Conservation (phyloP, 2,329 filamentous ascomycete genomes). For the Podosphaera aphanis region DNA sequence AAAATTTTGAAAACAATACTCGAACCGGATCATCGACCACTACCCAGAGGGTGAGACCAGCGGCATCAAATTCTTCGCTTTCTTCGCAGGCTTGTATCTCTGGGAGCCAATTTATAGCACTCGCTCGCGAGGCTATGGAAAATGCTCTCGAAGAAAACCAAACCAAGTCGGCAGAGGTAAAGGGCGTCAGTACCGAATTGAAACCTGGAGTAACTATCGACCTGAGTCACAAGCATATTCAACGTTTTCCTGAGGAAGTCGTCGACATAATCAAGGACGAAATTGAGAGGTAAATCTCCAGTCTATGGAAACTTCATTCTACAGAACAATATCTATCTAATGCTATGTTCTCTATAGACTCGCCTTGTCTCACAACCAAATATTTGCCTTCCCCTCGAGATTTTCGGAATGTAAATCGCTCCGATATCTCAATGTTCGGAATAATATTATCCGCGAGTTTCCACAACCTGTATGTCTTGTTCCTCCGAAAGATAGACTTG, state of each 20-base stretch:
- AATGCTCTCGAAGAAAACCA: slow-evolving; percentile 41
- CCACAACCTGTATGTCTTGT: slow-evolving; percentile 31
- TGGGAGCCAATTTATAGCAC: slow-evolving; percentile 37
- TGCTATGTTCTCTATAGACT: slow-evolving; percentile 25
- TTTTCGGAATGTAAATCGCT: slow-evolving; percentile 57
- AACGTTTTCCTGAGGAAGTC: slow-evolving; percentile 19
- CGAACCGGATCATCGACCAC: slow-evolving; percentile 17
- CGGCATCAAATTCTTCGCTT: slow-evolving; percentile 20
- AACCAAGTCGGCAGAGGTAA: slow-evolving; percentile 35
- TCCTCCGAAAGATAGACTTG: not conserved
- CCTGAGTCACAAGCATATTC: slow-evolving; percentile 51
- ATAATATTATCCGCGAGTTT: slow-evolving; percentile 48
- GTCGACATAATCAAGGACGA: slow-evolving; percentile 18
- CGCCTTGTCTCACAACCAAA: slow-evolving; percentile 58
- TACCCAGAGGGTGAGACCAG: slow-evolving; percentile 20
- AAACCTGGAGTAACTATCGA: slow-evolving; percentile 53
- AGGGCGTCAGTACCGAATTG: slow-evolving; percentile 33
- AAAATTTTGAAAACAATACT: slow-evolving; percentile 19
- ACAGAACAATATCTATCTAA: not conserved
- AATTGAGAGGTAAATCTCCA: slow-evolving; percentile 14
- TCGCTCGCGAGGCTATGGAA: slow-evolving; percentile 44
- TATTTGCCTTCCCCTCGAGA: slow-evolving; percentile 43
- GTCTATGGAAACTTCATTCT: not conserved
- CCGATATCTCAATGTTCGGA: slow-evolving; percentile 59
- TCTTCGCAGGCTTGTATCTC: slow-evolving; percentile 30